phyloP scores from a whole-genome alignment of 306 rosid genomes.

The Inga leiocalycina region DNA sequence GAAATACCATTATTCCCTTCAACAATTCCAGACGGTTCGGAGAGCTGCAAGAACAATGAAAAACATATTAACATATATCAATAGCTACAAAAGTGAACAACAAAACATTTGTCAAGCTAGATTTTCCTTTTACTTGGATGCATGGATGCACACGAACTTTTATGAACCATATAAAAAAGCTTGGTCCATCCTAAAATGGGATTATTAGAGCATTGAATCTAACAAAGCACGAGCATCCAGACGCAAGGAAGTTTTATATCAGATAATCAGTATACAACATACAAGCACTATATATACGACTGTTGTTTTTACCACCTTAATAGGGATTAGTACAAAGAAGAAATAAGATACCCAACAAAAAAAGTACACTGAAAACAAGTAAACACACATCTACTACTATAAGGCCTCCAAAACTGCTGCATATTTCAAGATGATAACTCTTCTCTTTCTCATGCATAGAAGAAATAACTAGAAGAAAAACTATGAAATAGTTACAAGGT shows the following conservation, averaged over 20 bases:
- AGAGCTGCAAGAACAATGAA: conserved; percentile 71
- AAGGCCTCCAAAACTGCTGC: background rate
- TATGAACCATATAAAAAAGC: conserved; percentile 15
- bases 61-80: conserved; percentile 25
- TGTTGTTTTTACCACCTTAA: conserved; percentile 4
- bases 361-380: background rate
- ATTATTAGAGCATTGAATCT: conserved; percentile 18
- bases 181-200: conserved; percentile 25
- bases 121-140: conserved; percentile 6
- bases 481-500: background rate
- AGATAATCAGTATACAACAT: conserved; percentile 10
- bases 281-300: conserved; percentile 3
- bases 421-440: conserved; percentile 26
- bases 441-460: conserved; percentile 23
- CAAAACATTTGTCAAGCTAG: conserved; percentile 25
- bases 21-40: conserved; percentile 89
- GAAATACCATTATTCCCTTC: conserved; percentile 65
- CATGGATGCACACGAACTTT: background rate
- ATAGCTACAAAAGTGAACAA: conserved; percentile 16
- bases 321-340: background rate
- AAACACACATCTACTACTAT: no score
- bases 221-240: conserved; percentile 7
- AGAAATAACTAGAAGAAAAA: conserved; percentile 18
- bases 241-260: conserved; percentile 17
- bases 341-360: background rate